phyloP scores from a whole-genome alignment of 768 basidiomycete species.

The Trametes sanguinea region DNA sequence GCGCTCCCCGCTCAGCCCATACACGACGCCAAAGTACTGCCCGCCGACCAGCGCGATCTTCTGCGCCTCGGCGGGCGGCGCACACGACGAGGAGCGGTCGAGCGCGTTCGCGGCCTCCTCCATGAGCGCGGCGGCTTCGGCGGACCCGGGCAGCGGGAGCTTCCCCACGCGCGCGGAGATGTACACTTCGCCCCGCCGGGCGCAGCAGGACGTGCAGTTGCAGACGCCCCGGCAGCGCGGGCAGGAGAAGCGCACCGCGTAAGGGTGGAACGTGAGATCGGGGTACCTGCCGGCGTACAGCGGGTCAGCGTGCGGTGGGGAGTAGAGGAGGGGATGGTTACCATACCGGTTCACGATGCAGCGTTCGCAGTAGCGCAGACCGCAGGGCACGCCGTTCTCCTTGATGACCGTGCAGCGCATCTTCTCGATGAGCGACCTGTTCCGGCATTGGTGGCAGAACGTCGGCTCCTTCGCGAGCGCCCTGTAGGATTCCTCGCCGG shows the following conservation, averaged over 20 bases:
- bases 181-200: slow-evolving; percentile 49
- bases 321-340: background rate
- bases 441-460: slow-evolving; percentile 43
- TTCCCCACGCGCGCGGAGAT: slow-evolving; percentile 29
- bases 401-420: slow-evolving; percentile 36
- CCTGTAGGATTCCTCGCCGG: background rate
- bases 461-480: slow-evolving; percentile 18
- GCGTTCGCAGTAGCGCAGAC: slow-evolving; percentile 38
- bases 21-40: slow-evolving; percentile 9
- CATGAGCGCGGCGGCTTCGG: slow-evolving; percentile 6
- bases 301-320: background rate
- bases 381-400: slow-evolving; percentile 29
- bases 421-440: slow-evolving; percentile 32
- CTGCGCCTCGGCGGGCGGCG: no score
- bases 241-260: slow-evolving; percentile 39
- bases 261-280: slow-evolving; percentile 38
- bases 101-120: background rate
- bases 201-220: slow-evolving; percentile 50
- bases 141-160: slow-evolving; percentile 10
- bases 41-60: background rate
- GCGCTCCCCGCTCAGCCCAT: slow-evolving; percentile 6
- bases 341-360: slow-evolving; percentile 38
- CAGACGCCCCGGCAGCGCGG: slow-evolving; percentile 48
- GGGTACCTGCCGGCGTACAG: slow-evolving; percentile 37
- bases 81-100: no score